Base-by-base conservation (phyloP, 495 filamentous ascomycete genomes). In the Aspergillus cavernicola region DNA sequence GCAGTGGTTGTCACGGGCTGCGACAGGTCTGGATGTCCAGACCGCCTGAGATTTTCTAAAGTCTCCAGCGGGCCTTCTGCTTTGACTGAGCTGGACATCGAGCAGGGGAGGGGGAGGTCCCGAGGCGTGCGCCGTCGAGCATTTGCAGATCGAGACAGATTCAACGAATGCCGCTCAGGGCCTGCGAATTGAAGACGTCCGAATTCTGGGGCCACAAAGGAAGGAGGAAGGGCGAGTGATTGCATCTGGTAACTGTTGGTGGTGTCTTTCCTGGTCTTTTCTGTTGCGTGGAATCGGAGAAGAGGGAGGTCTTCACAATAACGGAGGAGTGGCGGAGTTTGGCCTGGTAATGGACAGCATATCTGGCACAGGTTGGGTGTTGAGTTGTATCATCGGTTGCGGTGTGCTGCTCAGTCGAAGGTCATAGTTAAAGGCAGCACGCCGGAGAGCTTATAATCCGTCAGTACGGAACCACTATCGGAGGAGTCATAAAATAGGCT, bases 51-150 rank as follows among this genome's bases (percentile, higher is more conserved):
- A 72, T 67, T 66, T 56, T 64, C 70, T 58, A 71, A 82, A 69
- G 76, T 71, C 73, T 86, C 84, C 67, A 76, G 78, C 72, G 85
- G 83, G 58, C 76, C 64, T 53, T 73, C 64, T 60, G 79, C 76
- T 70, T 79, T 80, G 68, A 85, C 83, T 75, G 85, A 86, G 69
- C 85, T 84, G 81, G 88, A 90, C 88, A 92, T 92, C 80, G 85
- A 85, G 80, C 85, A 85, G 78, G 85, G 86, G 74, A 82, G 81
- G 70, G 86, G 57, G 54, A 68, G 81, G 69, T 83, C 84, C 81
- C 80, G 76, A 60, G 79, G 81, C 74, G 77, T 82, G 69, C 73
- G 77, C 77, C 78, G 75, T 78, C 83, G 69, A 80, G 81, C 79
- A 82, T 85, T 82, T 77, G 75, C 76, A 67, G 80, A 75, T 78